phyloP scores from a whole-genome alignment of 2,329 filamentous ascomycete species.

The Camillea tinctor region DNA sequence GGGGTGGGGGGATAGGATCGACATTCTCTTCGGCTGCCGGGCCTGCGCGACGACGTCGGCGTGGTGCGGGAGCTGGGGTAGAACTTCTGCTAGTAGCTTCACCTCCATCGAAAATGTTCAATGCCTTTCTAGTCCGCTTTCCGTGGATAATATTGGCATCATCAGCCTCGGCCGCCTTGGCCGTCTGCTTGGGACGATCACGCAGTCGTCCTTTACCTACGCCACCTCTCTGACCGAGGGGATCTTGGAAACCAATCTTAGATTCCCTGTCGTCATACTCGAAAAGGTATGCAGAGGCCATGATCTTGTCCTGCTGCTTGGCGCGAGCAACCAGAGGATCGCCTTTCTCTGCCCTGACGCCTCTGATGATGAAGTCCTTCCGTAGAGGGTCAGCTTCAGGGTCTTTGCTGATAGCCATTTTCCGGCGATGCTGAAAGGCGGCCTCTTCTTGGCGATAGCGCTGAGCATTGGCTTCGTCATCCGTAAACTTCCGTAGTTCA shows the following conservation, averaged over 20 bases:
- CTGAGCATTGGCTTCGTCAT: constrained; percentile 57
- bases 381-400: constrained; percentile 43
- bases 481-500: constrained; percentile 48
- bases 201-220: constrained; percentile 54
- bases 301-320: constrained; percentile 53
- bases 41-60: constrained; percentile 26
- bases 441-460: constrained; percentile 48
- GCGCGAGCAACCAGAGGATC: constrained; percentile 44
- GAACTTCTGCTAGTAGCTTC: constrained; percentile 51
- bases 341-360: constrained; percentile 46
- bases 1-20: constrained; percentile 12
- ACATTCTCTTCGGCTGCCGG: constrained; percentile 24
- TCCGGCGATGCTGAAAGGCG: constrained; percentile 39
- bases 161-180: constrained; percentile 56
- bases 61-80: constrained; percentile 42
- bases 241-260: constrained; percentile 59
- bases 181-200: constrained; percentile 57
- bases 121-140: constrained; percentile 54
- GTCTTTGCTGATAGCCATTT: constrained; percentile 42
- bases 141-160: constrained; percentile 46
- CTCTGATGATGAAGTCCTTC: constrained; percentile 55
- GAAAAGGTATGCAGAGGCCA: constrained; percentile 60
- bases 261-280: constrained; percentile 58
- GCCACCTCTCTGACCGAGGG: constrained; percentile 55
- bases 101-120: constrained; percentile 49